Evolutionary conservation across 495 filamentous ascomycete species (phyloP).

Genomic region (Penicillium waksmanii): DNA sequence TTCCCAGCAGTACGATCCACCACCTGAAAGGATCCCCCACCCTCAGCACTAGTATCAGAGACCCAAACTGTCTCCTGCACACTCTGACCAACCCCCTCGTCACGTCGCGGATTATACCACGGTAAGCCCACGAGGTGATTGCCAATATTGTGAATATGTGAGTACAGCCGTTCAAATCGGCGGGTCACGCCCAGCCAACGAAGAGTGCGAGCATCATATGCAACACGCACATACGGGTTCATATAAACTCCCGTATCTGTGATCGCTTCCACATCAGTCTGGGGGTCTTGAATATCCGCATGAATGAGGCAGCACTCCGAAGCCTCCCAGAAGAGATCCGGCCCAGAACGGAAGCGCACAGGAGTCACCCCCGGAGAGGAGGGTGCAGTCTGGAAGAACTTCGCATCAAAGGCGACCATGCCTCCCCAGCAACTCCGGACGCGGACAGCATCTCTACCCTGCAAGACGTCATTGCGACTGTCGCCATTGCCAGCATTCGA

Average conservation of each 20-base stretch:
- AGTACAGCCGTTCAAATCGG: slow-evolving; percentile 63
- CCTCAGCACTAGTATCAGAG: slow-evolving; percentile 29
- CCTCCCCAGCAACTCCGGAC: slow-evolving; percentile 83
- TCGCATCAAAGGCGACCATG: slow-evolving; percentile 77
- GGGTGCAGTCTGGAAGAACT: slow-evolving; percentile 53
- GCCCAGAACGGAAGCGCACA: slow-evolving; percentile 66
- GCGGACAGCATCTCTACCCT: slow-evolving; percentile 66
- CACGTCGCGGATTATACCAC: slow-evolving; percentile 59
- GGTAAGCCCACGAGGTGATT: slow-evolving; percentile 58
- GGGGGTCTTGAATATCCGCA: slow-evolving; percentile 63
- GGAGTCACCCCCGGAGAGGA: slow-evolving; percentile 34
- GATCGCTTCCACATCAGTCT: slow-evolving; percentile 39
- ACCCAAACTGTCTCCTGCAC: slow-evolving; percentile 61
- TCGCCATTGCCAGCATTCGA: slow-evolving; percentile 54
- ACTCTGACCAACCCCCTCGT: slow-evolving; percentile 55
- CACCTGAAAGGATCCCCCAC: slow-evolving; percentile 46
- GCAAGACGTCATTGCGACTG: slow-evolving; percentile 64
- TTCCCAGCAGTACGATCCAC: slow-evolving; percentile 47
- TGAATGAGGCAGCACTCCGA: slow-evolving; percentile 82
- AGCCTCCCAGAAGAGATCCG: slow-evolving; percentile 72
- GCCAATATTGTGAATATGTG: slow-evolving; percentile 55
- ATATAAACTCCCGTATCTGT: slow-evolving; percentile 64
- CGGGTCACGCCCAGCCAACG: slow-evolving; percentile 58
- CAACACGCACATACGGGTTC: slow-evolving; percentile 73
- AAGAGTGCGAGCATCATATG: slow-evolving; percentile 59